Conservation (phyloP, 2,329 filamentous ascomycete genomes). For the Pestalotiopsis fici region DNA sequence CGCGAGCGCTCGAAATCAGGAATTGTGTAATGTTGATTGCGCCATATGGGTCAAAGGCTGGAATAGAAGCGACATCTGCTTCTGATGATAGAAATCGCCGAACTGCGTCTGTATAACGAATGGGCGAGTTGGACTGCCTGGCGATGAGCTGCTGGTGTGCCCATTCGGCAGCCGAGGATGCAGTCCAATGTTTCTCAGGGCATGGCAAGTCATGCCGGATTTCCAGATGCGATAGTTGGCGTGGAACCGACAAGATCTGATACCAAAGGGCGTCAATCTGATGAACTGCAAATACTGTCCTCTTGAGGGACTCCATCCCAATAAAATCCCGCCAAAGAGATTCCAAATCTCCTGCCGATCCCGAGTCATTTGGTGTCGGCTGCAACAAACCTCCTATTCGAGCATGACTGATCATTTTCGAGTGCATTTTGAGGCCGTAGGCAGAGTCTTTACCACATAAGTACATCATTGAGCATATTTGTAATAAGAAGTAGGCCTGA, state of each 20-base stretch:
- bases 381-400: background rate
- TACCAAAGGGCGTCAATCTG: constrained; percentile 2
- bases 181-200: background rate
- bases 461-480: constrained; percentile 4
- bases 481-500: background rate
- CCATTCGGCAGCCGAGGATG: background rate
- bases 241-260: background rate
- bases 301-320: background rate
- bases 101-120: background rate
- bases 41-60: constrained; percentile 1
- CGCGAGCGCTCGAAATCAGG: background rate
- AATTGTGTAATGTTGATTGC: constrained; percentile 3
- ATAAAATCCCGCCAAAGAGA: background rate
- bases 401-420: background rate
- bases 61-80: background rate
- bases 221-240: background rate
- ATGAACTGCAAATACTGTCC: background rate
- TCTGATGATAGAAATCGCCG: background rate
- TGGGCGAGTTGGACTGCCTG: background rate
- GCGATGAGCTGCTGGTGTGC: background rate
- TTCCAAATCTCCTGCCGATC: background rate
- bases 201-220: constrained; percentile 1
- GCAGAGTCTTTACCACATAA: background rate
- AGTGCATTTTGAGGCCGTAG: background rate
- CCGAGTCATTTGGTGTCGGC: background rate